Base-by-base conservation (phyloP, 108 stramenopile species). In the Pseudonitzschia multistriata region DNA sequence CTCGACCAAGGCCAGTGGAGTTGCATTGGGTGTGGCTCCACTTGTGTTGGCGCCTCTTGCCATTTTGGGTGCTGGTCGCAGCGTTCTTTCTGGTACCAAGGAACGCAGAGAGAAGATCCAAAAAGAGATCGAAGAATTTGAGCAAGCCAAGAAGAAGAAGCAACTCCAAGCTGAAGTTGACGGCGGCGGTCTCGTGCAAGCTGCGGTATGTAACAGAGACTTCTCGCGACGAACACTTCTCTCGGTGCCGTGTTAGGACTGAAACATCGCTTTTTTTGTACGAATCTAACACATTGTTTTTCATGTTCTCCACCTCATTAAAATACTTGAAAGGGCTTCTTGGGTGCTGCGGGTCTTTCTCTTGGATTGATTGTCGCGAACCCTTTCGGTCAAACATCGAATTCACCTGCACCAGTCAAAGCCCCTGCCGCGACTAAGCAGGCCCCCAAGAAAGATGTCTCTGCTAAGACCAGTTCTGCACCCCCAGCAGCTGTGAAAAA, bases 11-110 rank as follows among this genome's bases (percentile, higher is more conserved):
- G 82, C 79, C 62, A 40, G 79, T 8, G 92, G 92, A 52, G 73
- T 93, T 54, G 92, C 89, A 25, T 74, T 93, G 35, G 92, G 92
- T 63, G 89, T 81, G 45, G 92, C 92, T 63, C 92, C 92, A 45
- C 83, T 93, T 33, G 7, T 90, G 19, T 74, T 83, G 28, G 85
- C 78, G 37, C 89, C 89, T 25, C 14, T 90, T 49, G 70, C 72
- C 11, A 83, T 83, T n/a, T 79, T 93, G 56, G 66, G 65, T 37
- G 89, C 83, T 63, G 89, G 85, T 45, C 77, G 92, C 27, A 64
- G 74, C 47, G 57, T 86, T 25, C 66, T 93, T 37, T 31, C 78
- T 2, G 81, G 79, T 29, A 93, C 92, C 28, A 60, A 62, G 55
- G 78, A 80, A 31, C 74, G 86, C 42, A 79, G 92, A 67, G 87